Evolutionary conservation across 1,284 basidiomycete genomes (phyloP), one percentile per base, ranked within the genome.

Genomic region (Agroathelia rolfsii): DNA sequence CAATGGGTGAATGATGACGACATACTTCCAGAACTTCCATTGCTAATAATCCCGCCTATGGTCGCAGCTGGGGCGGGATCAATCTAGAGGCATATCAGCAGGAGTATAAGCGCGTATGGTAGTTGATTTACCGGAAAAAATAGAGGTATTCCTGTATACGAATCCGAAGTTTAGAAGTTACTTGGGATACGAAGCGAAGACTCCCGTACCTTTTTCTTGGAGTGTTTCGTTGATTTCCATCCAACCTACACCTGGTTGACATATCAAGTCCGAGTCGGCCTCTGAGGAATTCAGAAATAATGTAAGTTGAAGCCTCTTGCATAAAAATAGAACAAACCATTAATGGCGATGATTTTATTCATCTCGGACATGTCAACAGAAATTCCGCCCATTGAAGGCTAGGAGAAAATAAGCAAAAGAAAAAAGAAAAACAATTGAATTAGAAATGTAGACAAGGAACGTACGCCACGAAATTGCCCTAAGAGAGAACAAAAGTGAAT

Each of bases 11-110:
- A 27, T 15, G 24, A 17, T n/a, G 3, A 5, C 17, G 35, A 55
- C 76, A 34, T 48, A 82, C 80, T 81, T 42, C 80, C 81, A 13
- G 76, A 82, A 48, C 80, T 84, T 0, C 84, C 83, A 0, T 83
- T 92, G 30, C 80, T 81, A 16, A 88, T 66, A 88, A 97, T 95
- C 0, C 92, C 93, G 17, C 90, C 92, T 21, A 95, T 79, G 0
- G 86, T 89, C 1, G 90, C 89, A 14, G 69, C 69, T 2, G 76
- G 79, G 1, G 65, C 79, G 7, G 85, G 87, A 48, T 90, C 85
- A 32, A 84, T 64, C 79, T 86, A 38, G 12, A 20, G 5, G n/a
- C 16, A 4, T 9, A 30, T 16, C 29, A 12, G n/a, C 24, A n/a
- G n/a, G n/a, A n/a, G 17, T 28, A 11, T 18, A 34, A 21, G 38